Evolutionary conservation across 1,284 basidiomycete species (phyloP), one percentile per base, ranked within the genome.

Genomic region (Papiliotrema flavescens): DNA sequence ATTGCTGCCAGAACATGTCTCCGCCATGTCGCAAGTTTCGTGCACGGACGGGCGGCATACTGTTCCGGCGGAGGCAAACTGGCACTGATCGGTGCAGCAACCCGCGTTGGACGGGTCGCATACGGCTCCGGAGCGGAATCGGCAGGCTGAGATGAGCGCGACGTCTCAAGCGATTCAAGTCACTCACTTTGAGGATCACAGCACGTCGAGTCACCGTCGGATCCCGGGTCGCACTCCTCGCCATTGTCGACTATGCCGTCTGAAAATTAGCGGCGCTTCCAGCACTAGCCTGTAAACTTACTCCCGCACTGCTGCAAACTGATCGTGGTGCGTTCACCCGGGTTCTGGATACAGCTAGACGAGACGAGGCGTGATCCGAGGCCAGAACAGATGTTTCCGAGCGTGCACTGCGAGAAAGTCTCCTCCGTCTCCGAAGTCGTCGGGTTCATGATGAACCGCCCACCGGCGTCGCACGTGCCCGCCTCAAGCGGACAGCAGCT

Each of bases 151-250:
- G 1, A 26, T 52, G 22, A 35, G 24, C 19, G 36, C 8, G 3
- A 4, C 26, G 8, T 5, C 2, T 28, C 40, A 8, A 8, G 28
- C 23, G 20, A 23, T 14, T 5, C 14, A 22, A 63, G 69, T 54
- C 47, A 72, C 70, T 54, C 47, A 72, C 71, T 90, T 24, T 75
- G 59, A 1, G 84, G 69, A 74, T 93, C 83, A 77, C 90, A 96
- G 77, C 90, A 94, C 3, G 83, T 74, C 14, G 86, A 87, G 46
- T 78, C 78, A 26, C 78, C 67, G 54, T 81, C 82, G 17, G 76
- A 71, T 36, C 91, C 91, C 0, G 91, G 90, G 73, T 95, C 91
- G 73, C 92, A 95, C 54, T 94, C 88, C 77, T 94, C 90, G 43
- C 88, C 82, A 13, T 72, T 73, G 53, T 81, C 80, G 9, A 80